Percentiles rank a stretch among this genome's conserved stretches.
phyloP scores from a whole-genome alignment of 1,139 yeast genomes.

The Suhomyces bokatorum region DNA sequence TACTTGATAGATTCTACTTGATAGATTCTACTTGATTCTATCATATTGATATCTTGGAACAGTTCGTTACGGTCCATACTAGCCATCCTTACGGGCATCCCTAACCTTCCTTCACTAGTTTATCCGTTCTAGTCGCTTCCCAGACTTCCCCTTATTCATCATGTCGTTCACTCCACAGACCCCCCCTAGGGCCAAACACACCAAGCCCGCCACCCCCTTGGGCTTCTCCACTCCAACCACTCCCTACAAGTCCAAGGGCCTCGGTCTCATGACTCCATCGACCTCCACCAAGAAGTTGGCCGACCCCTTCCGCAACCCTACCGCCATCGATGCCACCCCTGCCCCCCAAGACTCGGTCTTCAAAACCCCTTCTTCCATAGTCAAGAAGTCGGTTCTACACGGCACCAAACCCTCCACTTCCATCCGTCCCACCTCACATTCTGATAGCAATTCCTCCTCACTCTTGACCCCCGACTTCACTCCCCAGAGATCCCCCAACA shows the following conservation, averaged over 20 bases:
- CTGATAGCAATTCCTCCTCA: background rate
- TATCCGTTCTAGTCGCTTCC: no score
- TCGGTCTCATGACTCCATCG: constrained; percentile 14
- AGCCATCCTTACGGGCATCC: background rate
- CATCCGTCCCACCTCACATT: background rate
- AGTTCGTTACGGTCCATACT: no score
- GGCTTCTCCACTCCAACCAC: constrained; percentile 10
- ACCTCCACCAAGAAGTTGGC: constrained; percentile 13
- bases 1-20: no score
- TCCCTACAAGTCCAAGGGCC: constrained; percentile 7
- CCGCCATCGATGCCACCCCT: background rate
- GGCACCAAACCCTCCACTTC: background rate
- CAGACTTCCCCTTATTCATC: no score
- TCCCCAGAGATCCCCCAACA: constrained; percentile 28
- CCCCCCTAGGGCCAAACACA: constrained; percentile 8
- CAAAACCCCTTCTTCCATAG: constrained; percentile 16
- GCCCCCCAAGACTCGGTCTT: constrained; percentile 7
- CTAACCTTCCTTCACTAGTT: background rate
- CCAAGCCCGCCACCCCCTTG: constrained; percentile 7
- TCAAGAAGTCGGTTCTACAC: constrained; percentile 12
- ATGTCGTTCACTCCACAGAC: constrained; percentile 12
- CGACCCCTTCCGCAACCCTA: constrained; percentile 7
- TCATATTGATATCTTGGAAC: no score
- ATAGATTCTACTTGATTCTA: no score
- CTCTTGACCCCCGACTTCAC: constrained; percentile 40